A percentile compares a stretch with the other conserved stretches of the same genome.
Evolutionary conservation across 805 yeast genomes (phyloP).

Genomic region (Barnettozyma sp.): DNA sequence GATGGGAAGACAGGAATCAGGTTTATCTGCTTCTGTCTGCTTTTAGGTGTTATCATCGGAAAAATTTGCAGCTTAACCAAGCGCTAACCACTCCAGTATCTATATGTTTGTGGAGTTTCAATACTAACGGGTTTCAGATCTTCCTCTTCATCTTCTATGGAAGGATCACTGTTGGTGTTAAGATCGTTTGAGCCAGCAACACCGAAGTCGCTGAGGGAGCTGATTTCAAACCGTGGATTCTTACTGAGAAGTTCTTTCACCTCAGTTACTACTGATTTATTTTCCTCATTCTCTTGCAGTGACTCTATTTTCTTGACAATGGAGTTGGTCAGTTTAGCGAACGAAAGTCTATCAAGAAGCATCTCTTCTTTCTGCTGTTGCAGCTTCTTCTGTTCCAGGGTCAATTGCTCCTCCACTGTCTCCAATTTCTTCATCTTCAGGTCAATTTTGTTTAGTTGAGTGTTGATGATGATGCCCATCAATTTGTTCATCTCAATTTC

Average conservation of each 20-base stretch:
- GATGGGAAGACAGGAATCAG: too few relatives aligned
- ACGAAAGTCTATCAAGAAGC: conserved; percentile 57
- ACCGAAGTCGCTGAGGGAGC: conserved; percentile 19
- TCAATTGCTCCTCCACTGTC: conserved; percentile 58
- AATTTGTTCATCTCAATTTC: conserved; percentile 68
- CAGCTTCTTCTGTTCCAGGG: conserved; percentile 53
- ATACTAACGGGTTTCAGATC: conserved; percentile 49
- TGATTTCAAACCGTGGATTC: conserved; percentile 27
- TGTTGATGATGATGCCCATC: conserved; percentile 50
- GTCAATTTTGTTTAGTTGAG: conserved; percentile 57
- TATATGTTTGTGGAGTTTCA: conserved; percentile 55
- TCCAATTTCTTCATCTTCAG: conserved; percentile 53
- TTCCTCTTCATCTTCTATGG: conserved; percentile 26
- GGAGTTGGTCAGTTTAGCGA: conserved; percentile 49
- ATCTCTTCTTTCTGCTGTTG: conserved; percentile 60
- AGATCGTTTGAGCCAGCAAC: conserved; percentile 15
- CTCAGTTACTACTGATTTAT: conserved; percentile 19
- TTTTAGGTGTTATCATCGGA: too few relatives aligned
- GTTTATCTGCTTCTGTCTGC: too few relatives aligned
- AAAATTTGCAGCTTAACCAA: too few relatives aligned
- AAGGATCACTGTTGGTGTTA: conserved; percentile 11
- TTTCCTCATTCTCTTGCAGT: conserved; percentile 2
- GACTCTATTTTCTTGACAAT: conserved; percentile 40
- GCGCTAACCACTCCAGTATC: conserved; percentile 53
- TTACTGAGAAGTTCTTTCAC: conserved; percentile 23